Evolutionary conservation across 148 eudicot genomes (phyloP), one percentile per base, ranked within the genome.

Genomic region (Rhododendron simsii): DNA sequence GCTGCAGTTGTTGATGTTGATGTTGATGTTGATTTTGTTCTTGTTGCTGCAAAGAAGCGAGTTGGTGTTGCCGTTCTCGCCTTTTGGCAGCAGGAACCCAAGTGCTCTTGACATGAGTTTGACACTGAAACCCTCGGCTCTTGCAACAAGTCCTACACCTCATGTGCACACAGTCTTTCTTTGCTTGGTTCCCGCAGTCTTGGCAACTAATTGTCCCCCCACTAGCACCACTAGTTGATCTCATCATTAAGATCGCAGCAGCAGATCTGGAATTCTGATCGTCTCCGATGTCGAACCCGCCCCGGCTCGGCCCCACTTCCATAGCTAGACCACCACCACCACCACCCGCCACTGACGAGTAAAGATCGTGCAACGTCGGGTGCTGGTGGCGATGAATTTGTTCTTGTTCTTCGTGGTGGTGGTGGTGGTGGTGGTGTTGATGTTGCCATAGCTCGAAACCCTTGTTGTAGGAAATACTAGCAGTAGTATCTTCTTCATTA

Each of bases 151-250:
- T 90, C 86, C 95, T 89, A 86, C 95, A 93, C 75, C 95, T 91
- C 94, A 90, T 90, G 67, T 93, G 92, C 0, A 78, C 7, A 30
- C 95, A 93, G 55, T 92, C 95, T 69, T 91, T 93, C 90, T 93
- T 93, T 0, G 95, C 95, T 81, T 93, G 95, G 45, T 93, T 93
- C 18, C 95, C 95, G 75, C 95, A 93, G 53, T 93, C 95, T 28
- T 92, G 94, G 51, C 95, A 93, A 84, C 91, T 92, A 3, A 92
- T 83, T 0, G 59, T 83, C 88, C 85, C 3, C 8, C 78, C 78
- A 37, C 78, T 16, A 4, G 47, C 26, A 35, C 48, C 11, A 75
- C 11, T 3, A 39, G 23, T 39, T 35, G 75, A 69, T 1, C 80
- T 80, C 81, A 89, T 85, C 91, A 87, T 86, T 89, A 87, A 48